Percentiles rank a stretch among this genome's conserved stretches.
These are phyloP conservation scores for Pythium aquatile DNA, from an alignment of 352 stramenopile genomes.

Conservation along the genomic window DNA sequence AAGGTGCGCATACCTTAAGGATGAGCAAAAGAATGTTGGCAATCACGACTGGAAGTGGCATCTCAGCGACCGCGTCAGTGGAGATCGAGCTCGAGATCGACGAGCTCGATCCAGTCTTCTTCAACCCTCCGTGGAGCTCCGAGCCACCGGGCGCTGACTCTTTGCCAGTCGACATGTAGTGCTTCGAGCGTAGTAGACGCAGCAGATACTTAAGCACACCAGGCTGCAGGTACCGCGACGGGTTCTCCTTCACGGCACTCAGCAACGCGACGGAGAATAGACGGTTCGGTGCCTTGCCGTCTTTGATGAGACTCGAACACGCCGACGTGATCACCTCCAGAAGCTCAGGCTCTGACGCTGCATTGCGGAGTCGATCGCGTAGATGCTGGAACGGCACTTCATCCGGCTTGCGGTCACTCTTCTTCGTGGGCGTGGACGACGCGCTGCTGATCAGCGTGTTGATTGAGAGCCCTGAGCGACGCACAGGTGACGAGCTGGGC, in stretches of 20 bases:
- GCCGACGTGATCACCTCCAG: conserved; percentile 57
- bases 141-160: background rate
- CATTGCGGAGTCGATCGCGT: conserved; percentile 37
- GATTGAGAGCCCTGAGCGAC: conserved; percentile 42
- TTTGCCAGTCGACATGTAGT: conserved; percentile 42
- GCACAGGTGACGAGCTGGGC: conserved; percentile 24
- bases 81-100: conserved; percentile 19
- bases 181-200: conserved; percentile 75
- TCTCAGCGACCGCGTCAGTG: conserved; percentile 37
- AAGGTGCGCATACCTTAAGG: conserved; percentile 42
- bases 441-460: conserved; percentile 47
- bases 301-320: conserved; percentile 55
- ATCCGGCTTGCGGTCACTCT: conserved; percentile 7
- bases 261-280: conserved; percentile 64
- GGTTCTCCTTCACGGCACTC: conserved; percentile 52
- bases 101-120: conserved; percentile 29
- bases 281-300: conserved; percentile 50
- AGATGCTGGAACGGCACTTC: conserved; percentile 52
- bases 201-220: conserved; percentile 75
- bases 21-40: conserved; percentile 69
- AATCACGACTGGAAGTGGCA: conserved; percentile 70
- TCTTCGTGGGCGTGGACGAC: conserved; percentile 29
- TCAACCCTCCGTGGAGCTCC: conserved; percentile 40
- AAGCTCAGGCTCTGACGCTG: conserved; percentile 43
- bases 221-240: conserved; percentile 50